phyloP scores from a whole-genome alignment of 495 filamentous ascomycete species.

The Hyaloscypha hepaticicola region DNA sequence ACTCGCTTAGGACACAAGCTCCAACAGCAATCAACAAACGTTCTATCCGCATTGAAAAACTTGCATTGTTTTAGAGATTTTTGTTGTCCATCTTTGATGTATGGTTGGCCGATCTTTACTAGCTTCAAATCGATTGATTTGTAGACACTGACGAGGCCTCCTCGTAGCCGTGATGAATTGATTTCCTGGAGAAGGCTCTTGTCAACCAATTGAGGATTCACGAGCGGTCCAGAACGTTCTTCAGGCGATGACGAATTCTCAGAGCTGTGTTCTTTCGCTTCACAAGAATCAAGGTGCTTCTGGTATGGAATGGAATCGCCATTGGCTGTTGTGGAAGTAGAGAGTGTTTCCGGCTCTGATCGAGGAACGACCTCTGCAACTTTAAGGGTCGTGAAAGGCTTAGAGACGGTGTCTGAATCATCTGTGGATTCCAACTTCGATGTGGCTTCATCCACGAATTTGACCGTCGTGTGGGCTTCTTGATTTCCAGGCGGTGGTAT shows the following conservation, averaged over 20 bases:
- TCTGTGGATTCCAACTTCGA: no score
- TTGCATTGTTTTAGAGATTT: constrained; percentile 1
- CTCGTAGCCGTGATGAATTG: not conserved
- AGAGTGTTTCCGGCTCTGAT: no score
- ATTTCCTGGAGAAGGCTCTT: constrained; percentile 1
- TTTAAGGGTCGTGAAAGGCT: no score
- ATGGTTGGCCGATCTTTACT: not conserved
- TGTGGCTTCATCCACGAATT: no score
- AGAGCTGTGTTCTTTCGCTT: no score
- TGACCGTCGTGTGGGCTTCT: no score
- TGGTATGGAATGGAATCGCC: no score
- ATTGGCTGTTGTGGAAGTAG: no score
- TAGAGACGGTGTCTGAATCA: no score
- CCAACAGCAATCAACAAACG: not conserved
- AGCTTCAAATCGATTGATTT: not conserved
- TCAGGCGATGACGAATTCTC: not conserved
- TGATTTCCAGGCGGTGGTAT: not conserved
- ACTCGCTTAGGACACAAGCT: constrained; percentile 2
- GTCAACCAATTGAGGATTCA: constrained; percentile 11
- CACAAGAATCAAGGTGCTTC: no score
- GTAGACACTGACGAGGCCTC: not conserved
- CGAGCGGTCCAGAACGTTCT: not conserved
- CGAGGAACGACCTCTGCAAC: no score
- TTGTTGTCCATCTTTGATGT: not conserved
- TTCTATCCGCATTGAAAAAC: not conserved